Evolutionary conservation across 1,284 basidiomycete species (phyloP).

Genomic region (Gastroboletus turbinatus): DNA sequence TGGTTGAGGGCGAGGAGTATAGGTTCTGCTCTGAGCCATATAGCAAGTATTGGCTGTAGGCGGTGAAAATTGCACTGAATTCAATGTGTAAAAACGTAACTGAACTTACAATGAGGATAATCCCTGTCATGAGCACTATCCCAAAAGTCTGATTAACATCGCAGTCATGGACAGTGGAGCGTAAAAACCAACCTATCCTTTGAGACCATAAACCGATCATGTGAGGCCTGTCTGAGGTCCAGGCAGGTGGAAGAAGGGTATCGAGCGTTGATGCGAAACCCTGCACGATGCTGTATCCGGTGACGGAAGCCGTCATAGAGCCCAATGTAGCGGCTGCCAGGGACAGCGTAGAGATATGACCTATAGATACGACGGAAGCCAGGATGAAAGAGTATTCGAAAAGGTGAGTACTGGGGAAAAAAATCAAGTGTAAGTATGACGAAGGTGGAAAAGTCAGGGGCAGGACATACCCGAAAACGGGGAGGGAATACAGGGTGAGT

Average conservation of each 20-base stretch:
- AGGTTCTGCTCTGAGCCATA: constrained; percentile 84
- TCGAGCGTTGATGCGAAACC: constrained; percentile 86
- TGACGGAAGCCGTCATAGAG: constrained; percentile 82
- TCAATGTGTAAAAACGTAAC: background rate
- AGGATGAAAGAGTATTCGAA: constrained; percentile 75
- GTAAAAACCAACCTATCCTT: constrained; percentile 63
- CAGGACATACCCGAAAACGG: constrained; percentile 61
- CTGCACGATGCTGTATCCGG: constrained; percentile 73
- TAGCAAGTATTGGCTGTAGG: constrained; percentile 58
- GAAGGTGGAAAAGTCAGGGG: constrained; percentile 7
- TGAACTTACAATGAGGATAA: constrained; percentile 54
- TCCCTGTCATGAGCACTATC: constrained; percentile 65
- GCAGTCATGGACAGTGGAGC: background rate
- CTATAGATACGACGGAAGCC: constrained; percentile 77
- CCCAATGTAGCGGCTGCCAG: constrained; percentile 83
- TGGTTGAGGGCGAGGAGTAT: constrained; percentile 84
- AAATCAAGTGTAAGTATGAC: background rate
- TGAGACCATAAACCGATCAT: constrained; percentile 93
- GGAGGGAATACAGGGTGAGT: constrained; percentile 62
- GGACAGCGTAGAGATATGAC: constrained; percentile 80
- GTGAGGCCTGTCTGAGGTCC: constrained; percentile 81
- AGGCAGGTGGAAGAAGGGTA: constrained; percentile 88
- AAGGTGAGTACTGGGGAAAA: constrained; percentile 60
- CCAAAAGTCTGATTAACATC: constrained; percentile 7
- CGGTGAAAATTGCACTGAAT: background rate